Conservation (phyloP, 805 yeast species). For the Sungouiozyma ichnusensis region DNA sequence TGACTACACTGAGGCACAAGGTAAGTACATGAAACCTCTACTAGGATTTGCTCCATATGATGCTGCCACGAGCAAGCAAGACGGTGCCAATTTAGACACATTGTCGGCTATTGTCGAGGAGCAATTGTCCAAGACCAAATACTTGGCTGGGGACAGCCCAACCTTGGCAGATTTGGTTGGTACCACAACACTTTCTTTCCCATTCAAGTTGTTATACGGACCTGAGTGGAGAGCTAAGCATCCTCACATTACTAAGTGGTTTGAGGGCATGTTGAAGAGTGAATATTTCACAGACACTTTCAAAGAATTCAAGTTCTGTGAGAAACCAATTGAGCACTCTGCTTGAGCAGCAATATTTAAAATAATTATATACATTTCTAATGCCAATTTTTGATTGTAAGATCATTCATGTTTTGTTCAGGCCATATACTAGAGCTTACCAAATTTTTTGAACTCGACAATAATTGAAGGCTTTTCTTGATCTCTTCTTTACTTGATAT, state of each 20-base stretch:
- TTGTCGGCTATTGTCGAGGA: conserved; percentile 33
- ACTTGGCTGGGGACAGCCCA: conserved; percentile 57
- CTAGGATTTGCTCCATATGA: conserved; percentile 60
- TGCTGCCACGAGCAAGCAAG: conserved; percentile 38
- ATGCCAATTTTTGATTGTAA: too few species aligned
- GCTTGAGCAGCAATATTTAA: too few species aligned
- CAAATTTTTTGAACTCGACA: too few species aligned
- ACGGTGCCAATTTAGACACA: conserved; percentile 25
- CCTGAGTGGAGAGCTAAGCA: conserved; percentile 47
- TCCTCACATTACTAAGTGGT: conserved; percentile 39
- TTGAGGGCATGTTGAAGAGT: conserved; percentile 3
- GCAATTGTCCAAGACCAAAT: conserved; percentile 49
- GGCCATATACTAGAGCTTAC: too few species aligned
- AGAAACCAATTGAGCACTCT: too few species aligned
- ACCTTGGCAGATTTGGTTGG: conserved; percentile 27
- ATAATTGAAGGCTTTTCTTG: too few species aligned
- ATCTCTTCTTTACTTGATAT: too few species aligned
- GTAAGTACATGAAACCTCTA: conserved; percentile 41
- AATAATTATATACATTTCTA: too few species aligned
- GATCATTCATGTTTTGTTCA: too few species aligned
- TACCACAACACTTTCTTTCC: conserved; percentile 11
- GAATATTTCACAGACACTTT: conserved; percentile 6
- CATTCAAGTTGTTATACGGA: conserved; percentile 46
- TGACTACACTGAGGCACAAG: conserved; percentile 45
- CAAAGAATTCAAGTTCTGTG: background rate